phyloP scores from a whole-genome alignment of 1,284 basidiomycete genomes.

The Anthracocystis setariae region DNA sequence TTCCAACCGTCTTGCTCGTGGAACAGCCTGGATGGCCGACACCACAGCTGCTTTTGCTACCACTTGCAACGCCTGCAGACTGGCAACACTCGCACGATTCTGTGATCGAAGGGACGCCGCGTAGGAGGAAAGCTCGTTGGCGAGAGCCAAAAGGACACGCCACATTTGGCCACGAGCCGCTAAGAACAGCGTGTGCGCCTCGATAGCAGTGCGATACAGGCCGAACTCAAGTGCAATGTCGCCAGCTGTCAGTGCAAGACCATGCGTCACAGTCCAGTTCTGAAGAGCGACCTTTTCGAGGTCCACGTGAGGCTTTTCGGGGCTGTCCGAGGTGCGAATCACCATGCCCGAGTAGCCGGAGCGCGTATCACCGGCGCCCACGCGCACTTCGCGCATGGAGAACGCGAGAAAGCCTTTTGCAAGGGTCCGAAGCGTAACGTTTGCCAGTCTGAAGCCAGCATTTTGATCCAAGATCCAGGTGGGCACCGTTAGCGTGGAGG shows the following conservation, averaged over 20 bases:
- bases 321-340: background rate
- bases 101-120: background rate
- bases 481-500: background rate
- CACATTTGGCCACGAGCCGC: conserved; percentile 34
- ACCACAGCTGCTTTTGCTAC: conserved; percentile 27
- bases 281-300: conserved; percentile 25
- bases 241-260: conserved; percentile 28
- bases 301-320: background rate
- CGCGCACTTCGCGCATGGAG: conserved; percentile 31
- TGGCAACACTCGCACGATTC: background rate
- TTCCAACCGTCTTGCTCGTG: conserved; percentile 13
- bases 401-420: conserved; percentile 24
- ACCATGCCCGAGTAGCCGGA: conserved; percentile 32
- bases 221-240: conserved; percentile 34
- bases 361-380: conserved; percentile 31
- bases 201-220: conserved; percentile 25
- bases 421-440: conserved; percentile 1
- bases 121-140: conserved; percentile 25
- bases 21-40: conserved; percentile 19
- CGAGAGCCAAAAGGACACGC: conserved; percentile 30
- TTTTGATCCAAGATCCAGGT: conserved; percentile 10
- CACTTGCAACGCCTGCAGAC: conserved; percentile 5
- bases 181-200: conserved; percentile 36
- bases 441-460: background rate
- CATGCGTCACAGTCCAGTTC: conserved; percentile 43